Percentiles rank a stretch among this genome's conserved stretches.
These are phyloP conservation scores for Podila epigama DNA, from an alignment of 192 early-diverging fungal species.

Conservation along the genomic window DNA sequence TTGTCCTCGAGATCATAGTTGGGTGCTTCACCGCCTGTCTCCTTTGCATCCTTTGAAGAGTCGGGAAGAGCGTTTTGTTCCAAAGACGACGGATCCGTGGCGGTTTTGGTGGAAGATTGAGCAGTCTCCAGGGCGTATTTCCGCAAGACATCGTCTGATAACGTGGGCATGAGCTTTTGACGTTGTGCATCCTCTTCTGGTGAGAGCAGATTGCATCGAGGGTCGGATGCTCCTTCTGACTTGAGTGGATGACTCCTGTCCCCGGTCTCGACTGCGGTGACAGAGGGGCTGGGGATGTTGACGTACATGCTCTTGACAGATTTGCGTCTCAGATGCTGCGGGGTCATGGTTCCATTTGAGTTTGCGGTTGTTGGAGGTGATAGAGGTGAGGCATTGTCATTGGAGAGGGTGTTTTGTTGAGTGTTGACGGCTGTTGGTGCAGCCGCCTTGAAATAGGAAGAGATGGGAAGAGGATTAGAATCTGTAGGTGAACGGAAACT, in stretches of 20 bases:
- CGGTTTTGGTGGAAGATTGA: neutral
- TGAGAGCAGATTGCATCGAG: neutral
- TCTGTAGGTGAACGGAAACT: constrained; percentile 18
- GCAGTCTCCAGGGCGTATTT: constrained; percentile 23
- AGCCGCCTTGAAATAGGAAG: constrained; percentile 32
- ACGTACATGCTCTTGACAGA: constrained; percentile 49
- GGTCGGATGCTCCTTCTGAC: constrained; percentile 1
- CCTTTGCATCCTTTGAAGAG: neutral
- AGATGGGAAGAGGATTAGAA: constrained; percentile 36
- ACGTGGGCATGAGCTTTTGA: constrained; percentile 28
- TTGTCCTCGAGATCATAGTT: constrained; percentile 58
- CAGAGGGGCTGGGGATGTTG: constrained; percentile 41
- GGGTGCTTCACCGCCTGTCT: neutral
- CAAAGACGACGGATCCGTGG: neutral
- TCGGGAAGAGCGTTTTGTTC: neutral
- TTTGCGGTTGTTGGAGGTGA: constrained; percentile 9
- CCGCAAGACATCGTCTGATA: constrained; percentile 36
- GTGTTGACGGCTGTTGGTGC: neutral
- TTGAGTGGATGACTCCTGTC: constrained; percentile 1
- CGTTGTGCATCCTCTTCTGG: constrained; percentile 22
- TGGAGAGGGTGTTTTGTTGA: neutral
- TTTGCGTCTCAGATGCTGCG: constrained; percentile 32
- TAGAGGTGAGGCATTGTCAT: neutral
- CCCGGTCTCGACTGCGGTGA: too few species aligned
- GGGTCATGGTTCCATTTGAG: constrained; percentile 15